A percentile compares a stretch with the other conserved stretches of the same genome.
Evolutionary conservation across 805 yeast species (phyloP).

Genomic region (Tetrapisispora namnaoensis): DNA sequence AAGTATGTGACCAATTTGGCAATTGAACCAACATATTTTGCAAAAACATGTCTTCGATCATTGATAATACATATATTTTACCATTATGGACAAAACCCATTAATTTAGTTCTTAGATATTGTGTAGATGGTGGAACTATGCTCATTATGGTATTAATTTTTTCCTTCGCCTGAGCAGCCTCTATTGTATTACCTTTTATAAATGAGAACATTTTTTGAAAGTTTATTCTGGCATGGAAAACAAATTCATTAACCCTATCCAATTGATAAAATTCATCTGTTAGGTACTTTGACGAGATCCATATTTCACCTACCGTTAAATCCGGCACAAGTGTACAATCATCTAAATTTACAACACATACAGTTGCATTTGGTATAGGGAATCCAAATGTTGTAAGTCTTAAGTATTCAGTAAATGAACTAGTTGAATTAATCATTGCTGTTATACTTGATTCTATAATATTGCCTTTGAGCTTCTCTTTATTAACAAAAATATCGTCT

Average conservation of each 20-base stretch:
- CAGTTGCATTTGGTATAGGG: slow-evolving; percentile 87
- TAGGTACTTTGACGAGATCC: slow-evolving; percentile 91
- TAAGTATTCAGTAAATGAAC: slow-evolving; percentile 38
- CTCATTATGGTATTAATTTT: slow-evolving; percentile 21
- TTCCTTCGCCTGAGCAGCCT: slow-evolving; percentile 10
- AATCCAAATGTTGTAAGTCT: slow-evolving; percentile 88
- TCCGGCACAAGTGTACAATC: slow-evolving; percentile 62
- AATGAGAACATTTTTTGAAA: slow-evolving; percentile 23
- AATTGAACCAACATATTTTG: slow-evolving; percentile 37
- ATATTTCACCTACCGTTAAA: slow-evolving; percentile 86
- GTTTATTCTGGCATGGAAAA: slow-evolving; percentile 27
- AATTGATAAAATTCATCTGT: slow-evolving; percentile 42
- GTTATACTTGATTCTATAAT: slow-evolving; percentile 24
- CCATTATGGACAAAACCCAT: slow-evolving; percentile 85
- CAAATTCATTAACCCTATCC: slow-evolving; percentile 29
- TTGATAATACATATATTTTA: slow-evolving; percentile 76
- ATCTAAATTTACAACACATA: slow-evolving; percentile 93
- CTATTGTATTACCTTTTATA: slow-evolving; percentile 4
- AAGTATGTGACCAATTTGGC: slow-evolving; percentile 30
- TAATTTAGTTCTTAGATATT: slow-evolving; percentile 78
- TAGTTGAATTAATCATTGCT: slow-evolving; percentile 25
- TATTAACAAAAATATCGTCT: slow-evolving; percentile 29
- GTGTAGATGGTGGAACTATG: slow-evolving; percentile 19
- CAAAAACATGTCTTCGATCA: slow-evolving; percentile 83
- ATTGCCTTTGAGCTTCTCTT: slow-evolving; percentile 28